phyloP scores from a whole-genome alignment of 495 filamentous ascomycete genomes.

The Delitschia confertaspora region DNA sequence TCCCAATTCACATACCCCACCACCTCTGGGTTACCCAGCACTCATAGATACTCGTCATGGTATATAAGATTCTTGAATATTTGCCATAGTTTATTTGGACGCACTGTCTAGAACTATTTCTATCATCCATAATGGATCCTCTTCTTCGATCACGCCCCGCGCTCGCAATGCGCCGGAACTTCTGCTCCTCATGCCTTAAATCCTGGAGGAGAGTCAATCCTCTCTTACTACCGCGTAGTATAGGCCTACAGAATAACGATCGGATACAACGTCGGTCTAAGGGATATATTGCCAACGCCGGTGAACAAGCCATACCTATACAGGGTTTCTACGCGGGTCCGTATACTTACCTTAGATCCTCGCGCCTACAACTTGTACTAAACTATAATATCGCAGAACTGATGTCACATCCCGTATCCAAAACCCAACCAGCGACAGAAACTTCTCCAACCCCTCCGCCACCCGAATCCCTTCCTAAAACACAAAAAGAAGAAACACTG shows the following conservation, averaged over 20 bases:
- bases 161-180: slow-evolving; percentile 14
- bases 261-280: slow-evolving; percentile 22
- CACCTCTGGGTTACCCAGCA: too few relatives aligned
- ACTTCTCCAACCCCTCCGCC: slow-evolving; percentile 35
- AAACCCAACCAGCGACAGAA: slow-evolving; percentile 36
- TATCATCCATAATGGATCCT: slow-evolving; percentile 5
- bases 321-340: slow-evolving; percentile 27
- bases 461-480: slow-evolving; percentile 26
- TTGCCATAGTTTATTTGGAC: too few relatives aligned
- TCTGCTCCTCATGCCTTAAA: slow-evolving; percentile 11
- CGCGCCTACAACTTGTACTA: not conserved
- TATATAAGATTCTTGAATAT: too few relatives aligned
- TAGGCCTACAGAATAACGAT: slow-evolving; percentile 23
- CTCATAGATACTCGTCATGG: too few relatives aligned
- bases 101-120: too few relatives aligned
- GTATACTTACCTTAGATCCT: not conserved
- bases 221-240: too few relatives aligned
- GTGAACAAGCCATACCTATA: slow-evolving; percentile 25
- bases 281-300: slow-evolving; percentile 23
- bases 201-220: too few relatives aligned
- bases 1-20: not conserved
- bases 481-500: slow-evolving; percentile 32
- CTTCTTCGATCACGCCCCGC: slow-evolving; percentile 1
- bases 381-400: slow-evolving; percentile 27
- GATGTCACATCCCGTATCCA: slow-evolving; percentile 36